These are phyloP conservation scores for Acacia melanoxylon DNA, from an alignment of 306 rosid genomes.

Conservation along the genomic window DNA sequence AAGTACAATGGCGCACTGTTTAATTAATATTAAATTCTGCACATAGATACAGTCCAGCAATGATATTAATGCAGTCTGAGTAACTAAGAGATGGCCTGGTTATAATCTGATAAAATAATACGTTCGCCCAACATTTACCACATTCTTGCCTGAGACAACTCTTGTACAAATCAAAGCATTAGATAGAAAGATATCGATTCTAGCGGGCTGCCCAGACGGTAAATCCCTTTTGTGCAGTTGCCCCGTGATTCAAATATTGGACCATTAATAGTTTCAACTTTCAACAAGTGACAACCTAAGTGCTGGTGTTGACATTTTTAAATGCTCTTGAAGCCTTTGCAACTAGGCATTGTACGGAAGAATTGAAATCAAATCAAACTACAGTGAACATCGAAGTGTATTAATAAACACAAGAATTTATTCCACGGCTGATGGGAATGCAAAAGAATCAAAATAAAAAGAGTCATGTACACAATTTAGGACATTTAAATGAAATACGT, in stretches of 20 bases:
- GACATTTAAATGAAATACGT: conserved; percentile 15
- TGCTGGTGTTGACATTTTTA: conserved; percentile 30
- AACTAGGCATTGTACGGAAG: conserved; percentile 36
- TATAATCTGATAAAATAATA: neutral
- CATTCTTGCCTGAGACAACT: neutral
- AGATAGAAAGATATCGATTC: neutral
- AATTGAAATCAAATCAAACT: conserved; percentile 46
- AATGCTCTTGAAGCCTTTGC: conserved; percentile 34
- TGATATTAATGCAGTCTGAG: neutral
- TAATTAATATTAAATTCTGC: neutral
- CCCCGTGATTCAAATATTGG: conserved; percentile 35
- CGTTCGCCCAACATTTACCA: conserved; percentile 4
- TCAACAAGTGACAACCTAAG: conserved; percentile 38
- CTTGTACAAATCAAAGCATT: neutral
- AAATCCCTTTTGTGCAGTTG: conserved; percentile 31
- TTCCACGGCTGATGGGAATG: conserved; percentile 44
- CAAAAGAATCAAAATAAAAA: conserved; percentile 36
- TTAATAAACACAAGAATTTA: conserved; percentile 49
- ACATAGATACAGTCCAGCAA: neutral
- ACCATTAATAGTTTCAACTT: conserved; percentile 27
- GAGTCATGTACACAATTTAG: conserved; percentile 37
- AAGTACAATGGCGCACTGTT: neutral
- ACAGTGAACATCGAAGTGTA: conserved; percentile 41
- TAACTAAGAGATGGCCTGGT: neutral
- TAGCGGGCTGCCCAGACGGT: conserved; percentile 21